These are phyloP conservation scores for Ustulina deusta DNA, from an alignment of 2,329 filamentous ascomycete species.

Conservation along the genomic window DNA sequence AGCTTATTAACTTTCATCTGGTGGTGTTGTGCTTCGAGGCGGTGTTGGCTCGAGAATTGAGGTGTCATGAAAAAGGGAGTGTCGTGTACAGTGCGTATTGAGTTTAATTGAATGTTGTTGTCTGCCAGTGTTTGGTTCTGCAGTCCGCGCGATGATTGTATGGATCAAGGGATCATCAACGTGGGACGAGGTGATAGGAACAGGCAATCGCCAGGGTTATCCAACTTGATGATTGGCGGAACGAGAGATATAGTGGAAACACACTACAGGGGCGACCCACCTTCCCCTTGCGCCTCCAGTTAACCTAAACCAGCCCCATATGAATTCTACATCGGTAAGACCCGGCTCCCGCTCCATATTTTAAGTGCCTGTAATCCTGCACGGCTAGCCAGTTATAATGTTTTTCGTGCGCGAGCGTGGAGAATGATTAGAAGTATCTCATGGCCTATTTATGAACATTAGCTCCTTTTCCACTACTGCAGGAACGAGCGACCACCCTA, in stretches of 20 bases:
- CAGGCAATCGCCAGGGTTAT: slow-evolving; percentile 24
- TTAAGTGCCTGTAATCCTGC: no score
- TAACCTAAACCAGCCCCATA: neutral
- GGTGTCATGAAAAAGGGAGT: slow-evolving; percentile 10
- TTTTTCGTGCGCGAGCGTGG: no score
- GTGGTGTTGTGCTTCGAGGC: neutral
- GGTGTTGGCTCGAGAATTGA: slow-evolving; percentile 1
- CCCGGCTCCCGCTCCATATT: neutral
- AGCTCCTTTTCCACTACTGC: slow-evolving; percentile 17
- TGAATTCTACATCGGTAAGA: neutral
- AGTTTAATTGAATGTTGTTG: neutral
- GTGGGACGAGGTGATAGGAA: slow-evolving; percentile 34
- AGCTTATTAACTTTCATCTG: no score
- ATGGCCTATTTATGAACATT: neutral
- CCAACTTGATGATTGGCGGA: slow-evolving; percentile 17
- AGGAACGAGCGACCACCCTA: slow-evolving; percentile 25
- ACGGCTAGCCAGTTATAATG: no score
- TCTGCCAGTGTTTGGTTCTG: neutral
- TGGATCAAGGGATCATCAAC: no score
- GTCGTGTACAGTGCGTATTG: no score
- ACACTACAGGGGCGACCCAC: neutral
- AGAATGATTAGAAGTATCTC: neutral
- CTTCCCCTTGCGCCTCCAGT: neutral
- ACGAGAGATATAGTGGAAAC: neutral
- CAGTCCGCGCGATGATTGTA: slow-evolving; percentile 17